Evolutionary conservation across 2,329 filamentous ascomycete genomes (phyloP).

Genomic region (Didymella pinodella): DNA sequence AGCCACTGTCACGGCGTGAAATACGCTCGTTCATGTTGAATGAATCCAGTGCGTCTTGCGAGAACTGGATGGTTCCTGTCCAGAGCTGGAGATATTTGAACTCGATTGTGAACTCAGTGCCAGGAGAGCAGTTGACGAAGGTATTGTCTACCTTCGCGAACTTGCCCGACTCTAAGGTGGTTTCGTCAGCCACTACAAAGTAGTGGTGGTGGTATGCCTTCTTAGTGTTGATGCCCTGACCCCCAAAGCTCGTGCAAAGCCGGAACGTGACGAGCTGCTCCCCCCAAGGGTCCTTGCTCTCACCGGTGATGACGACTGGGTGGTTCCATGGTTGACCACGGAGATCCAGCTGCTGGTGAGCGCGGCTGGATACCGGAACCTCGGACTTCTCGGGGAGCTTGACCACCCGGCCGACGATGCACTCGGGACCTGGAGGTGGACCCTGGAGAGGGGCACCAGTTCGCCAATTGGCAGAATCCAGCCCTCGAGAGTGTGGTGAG

Average conservation of each 20-base stretch:
- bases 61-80: constrained; percentile 8
- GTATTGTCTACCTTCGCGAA: constrained; percentile 24
- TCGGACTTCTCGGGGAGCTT: neutral
- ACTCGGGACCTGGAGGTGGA: neutral
- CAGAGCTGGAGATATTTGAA: constrained; percentile 24
- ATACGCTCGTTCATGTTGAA: constrained; percentile 24
- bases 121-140: constrained; percentile 30
- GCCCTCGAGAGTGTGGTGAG: neutral
- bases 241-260: constrained; percentile 24
- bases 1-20: constrained; percentile 1
- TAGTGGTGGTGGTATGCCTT: constrained; percentile 4
- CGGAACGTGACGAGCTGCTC: constrained; percentile 21
- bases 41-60: constrained; percentile 11
- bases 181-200: constrained; percentile 24
- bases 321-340: constrained; percentile 11
- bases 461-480: neutral
- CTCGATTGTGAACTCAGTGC: constrained; percentile 26
- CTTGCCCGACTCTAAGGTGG: constrained; percentile 11
- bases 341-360: neutral
- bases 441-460: neutral
- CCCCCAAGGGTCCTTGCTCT: constrained; percentile 1
- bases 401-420: constrained; percentile 5
- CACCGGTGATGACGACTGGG: constrained; percentile 22
- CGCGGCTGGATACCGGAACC: neutral
- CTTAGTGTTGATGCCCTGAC: constrained; percentile 8